Percentiles rank a stretch among this genome's conserved stretches.
These are phyloP conservation scores for Plenodomus tracheiphilus DNA, from an alignment of 2,329 filamentous ascomycete species.

Conservation along the genomic window DNA sequence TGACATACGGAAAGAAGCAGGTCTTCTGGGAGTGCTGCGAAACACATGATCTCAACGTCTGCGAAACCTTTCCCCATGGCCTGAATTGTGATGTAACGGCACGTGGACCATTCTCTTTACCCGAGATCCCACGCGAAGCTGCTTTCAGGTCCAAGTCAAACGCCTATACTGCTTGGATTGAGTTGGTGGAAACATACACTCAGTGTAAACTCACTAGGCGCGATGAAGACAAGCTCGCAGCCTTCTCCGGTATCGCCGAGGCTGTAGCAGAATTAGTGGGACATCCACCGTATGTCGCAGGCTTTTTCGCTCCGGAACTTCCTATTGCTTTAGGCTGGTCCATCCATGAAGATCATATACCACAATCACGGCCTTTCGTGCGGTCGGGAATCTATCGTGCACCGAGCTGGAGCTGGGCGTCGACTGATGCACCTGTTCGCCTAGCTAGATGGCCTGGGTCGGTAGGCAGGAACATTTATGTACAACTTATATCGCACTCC, in stretches of 20 bases:
- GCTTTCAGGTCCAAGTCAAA: not conserved
- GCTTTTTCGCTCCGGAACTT: conserved; percentile 1
- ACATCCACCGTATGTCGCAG: not conserved
- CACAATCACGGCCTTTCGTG: not conserved
- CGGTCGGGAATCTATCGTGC: not conserved
- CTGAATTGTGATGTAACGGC: not conserved
- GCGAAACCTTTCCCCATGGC: not conserved
- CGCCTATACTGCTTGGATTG: not conserved
- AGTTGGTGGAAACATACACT: not conserved
- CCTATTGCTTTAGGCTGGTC: not conserved
- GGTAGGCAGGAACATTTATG: not conserved
- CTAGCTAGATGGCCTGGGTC: not conserved
- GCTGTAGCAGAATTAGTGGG: not conserved
- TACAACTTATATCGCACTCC: not conserved
- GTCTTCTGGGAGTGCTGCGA: conserved; percentile 12
- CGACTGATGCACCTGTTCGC: not conserved
- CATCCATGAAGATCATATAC: not conserved
- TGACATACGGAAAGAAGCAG: conserved; percentile 4
- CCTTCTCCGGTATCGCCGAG: conserved; percentile 1
- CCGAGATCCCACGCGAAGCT: not conserved
- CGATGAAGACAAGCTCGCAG: conserved; percentile 4
- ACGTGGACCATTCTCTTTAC: not conserved
- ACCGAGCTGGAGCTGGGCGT: conserved; percentile 2
- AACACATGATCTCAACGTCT: not conserved
- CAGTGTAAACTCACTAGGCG: not conserved